phyloP scores from a whole-genome alignment of 164 flowering plant species.

The Vitis amurensis region DNA sequence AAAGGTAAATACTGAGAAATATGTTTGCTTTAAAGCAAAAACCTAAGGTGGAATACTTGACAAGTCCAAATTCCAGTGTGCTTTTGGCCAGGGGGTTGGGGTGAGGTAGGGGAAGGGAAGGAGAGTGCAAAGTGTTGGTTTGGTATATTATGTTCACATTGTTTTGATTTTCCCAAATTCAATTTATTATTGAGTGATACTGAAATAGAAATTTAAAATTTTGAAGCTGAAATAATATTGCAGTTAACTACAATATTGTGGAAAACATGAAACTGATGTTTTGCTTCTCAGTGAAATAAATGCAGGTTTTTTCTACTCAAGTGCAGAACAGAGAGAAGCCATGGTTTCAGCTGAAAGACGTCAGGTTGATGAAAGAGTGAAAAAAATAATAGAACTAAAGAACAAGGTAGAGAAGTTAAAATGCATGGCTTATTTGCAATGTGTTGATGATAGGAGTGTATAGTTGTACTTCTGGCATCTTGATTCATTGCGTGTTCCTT shows the following conservation, averaged over 20 bases:
- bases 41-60: too few species aligned
- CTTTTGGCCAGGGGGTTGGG: too few species aligned
- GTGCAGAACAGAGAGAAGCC: slow-evolving; percentile 96
- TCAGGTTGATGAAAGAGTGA: slow-evolving; percentile 90
- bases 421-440: background rate
- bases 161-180: too few species aligned
- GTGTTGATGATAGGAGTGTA: background rate
- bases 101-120: too few species aligned
- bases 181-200: too few species aligned
- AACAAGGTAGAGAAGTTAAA: slow-evolving; percentile 52
- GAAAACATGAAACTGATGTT: slow-evolving; percentile 16
- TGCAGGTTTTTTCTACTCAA: slow-evolving; percentile 99
- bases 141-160: too few species aligned
- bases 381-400: slow-evolving; percentile 85
- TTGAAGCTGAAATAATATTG: too few species aligned
- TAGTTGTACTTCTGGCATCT: background rate
- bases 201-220: too few species aligned
- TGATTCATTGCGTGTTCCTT: background rate
- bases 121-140: too few species aligned
- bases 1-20: slow-evolving; percentile 54
- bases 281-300: slow-evolving; percentile 77
- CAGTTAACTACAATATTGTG: background rate
- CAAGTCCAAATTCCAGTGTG: too few species aligned
- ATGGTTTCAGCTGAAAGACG: slow-evolving; percentile 98
- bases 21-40: too few species aligned